Evolutionary conservation across 495 filamentous ascomycete species (phyloP), one percentile per base, ranked within the genome.

Genomic region (Lasiosphaeria miniovina): DNA sequence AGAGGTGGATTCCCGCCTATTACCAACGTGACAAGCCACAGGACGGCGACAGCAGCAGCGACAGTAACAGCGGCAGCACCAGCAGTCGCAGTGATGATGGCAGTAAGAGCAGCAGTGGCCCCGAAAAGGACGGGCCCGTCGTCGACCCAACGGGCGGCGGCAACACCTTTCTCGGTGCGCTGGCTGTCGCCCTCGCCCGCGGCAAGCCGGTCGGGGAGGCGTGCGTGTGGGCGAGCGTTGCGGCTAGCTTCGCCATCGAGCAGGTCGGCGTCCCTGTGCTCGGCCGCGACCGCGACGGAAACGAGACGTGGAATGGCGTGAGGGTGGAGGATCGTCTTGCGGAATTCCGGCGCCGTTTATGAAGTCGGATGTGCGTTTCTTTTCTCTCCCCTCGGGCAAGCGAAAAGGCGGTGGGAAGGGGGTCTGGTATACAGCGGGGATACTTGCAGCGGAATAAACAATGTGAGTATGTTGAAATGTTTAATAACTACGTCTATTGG

Each of bases 71-170:
- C 14, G 48, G 9, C 48, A 15, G 48, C 48, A 15, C 7, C 48
- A 49, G 48, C 24, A 24, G 24, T 24, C 1, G 15, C 49, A 15
- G 33, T 36, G 34, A 3, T 15, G 34, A 40, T 38, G 34, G n/a
- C 12, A 15, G 17, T 6, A 15, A 5, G 6, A 4, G 85, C 80
- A 24, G 24, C 24, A 24, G 24, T 24, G 24, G 24, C 24, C 24
- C 24, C 24, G 67, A 75, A 80, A 32, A 85, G 11, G 14, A 66
- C 5, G 40, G 14, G 4, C 81, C 79, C 54, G 90, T 98, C 7
- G 75, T 95, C 14, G 94, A 98, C 72, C 93, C 93, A 0, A 98
- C 94, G 0, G 94, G 94, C n/a, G 94, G 93, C 24, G 94, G 94
- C 0, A 98, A 98, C 71, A 86, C 88, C 0, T 98, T 96, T 67